Conservation (phyloP, 306 rosid species). For the Quercus alba region DNA sequence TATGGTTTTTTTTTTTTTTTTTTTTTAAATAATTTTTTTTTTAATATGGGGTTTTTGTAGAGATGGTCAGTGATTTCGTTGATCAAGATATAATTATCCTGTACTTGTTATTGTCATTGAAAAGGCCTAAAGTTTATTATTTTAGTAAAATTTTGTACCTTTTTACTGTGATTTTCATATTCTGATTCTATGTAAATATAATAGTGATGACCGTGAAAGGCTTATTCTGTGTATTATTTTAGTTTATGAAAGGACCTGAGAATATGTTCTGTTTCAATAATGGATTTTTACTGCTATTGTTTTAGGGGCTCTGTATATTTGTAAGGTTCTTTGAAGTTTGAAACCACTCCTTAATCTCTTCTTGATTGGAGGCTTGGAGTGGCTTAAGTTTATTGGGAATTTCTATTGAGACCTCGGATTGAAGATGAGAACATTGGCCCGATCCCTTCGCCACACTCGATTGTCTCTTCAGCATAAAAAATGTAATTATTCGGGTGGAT, state of each 20-base stretch:
- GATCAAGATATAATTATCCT: not conserved
- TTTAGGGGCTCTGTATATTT: conserved; percentile 32
- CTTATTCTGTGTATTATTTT: not conserved
- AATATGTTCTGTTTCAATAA: conserved; percentile 9
- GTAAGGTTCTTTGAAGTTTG: not conserved
- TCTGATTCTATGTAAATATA: not conserved
- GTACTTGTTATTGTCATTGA: not conserved
- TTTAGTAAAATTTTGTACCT: conserved; percentile 5
- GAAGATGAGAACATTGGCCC: conserved; percentile 65
- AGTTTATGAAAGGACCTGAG: not conserved
- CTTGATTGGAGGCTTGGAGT: conserved; percentile 15
- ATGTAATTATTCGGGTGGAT: conserved; percentile 22
- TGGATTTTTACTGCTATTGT: conserved; percentile 11
- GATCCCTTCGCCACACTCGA: conserved; percentile 44
- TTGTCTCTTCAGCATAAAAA: conserved; percentile 34
- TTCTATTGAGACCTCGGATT: not conserved
- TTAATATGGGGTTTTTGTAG: not conserved
- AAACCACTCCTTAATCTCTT: conserved; percentile 8
- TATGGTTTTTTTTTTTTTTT: not conserved
- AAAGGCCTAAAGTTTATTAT: not conserved
- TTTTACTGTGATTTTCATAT: conserved; percentile 8
- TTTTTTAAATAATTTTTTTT: accelerated
- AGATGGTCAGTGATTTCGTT: not conserved
- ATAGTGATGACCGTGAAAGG: not conserved
- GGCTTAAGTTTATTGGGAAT: conserved; percentile 7